Evolutionary conservation across 164 flowering plant genomes (phyloP).

Genomic region (Kalanchoe fedtschenkoi): DNA sequence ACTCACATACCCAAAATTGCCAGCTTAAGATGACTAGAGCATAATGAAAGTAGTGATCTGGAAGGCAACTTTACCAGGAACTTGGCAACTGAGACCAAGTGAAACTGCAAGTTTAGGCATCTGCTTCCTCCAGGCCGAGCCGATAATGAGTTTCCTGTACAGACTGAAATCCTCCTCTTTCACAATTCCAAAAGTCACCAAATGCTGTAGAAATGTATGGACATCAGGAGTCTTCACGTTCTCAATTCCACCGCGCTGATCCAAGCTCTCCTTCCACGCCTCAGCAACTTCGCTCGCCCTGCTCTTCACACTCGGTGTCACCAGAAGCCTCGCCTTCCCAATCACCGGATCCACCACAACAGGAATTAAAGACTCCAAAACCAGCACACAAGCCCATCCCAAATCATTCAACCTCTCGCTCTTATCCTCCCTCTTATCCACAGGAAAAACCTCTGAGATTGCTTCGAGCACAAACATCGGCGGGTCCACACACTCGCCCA

Average conservation of each 20-base stretch:
- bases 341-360: slow-evolving; percentile 76
- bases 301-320: slow-evolving; percentile 68
- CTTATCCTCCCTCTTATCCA: slow-evolving; percentile 50
- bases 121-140: slow-evolving; percentile 95
- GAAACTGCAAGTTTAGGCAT: slow-evolving; percentile 96
- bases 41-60: not conserved
- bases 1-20: not conserved
- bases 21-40: not conserved
- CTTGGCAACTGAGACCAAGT: slow-evolving; percentile 69
- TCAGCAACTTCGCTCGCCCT: slow-evolving; percentile 68
- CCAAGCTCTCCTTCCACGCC: slow-evolving; percentile 79
- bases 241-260: slow-evolving; percentile 88
- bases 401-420: slow-evolving; percentile 45
- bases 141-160: slow-evolving; percentile 79
- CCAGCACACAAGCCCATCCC: slow-evolving; percentile 94
- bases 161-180: slow-evolving; percentile 56
- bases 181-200: slow-evolving; percentile 83
- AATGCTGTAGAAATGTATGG: slow-evolving; percentile 88
- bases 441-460: slow-evolving; percentile 83
- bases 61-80: slow-evolving; percentile 54
- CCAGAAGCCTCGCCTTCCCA: slow-evolving; percentile 68
- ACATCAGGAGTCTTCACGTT: slow-evolving; percentile 90
- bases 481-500: slow-evolving; percentile 73
- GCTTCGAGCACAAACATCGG: slow-evolving; percentile 73
- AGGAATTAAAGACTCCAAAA: slow-evolving; percentile 73